phyloP scores from a whole-genome alignment of 2,329 filamentous ascomycete genomes.

The Cadophora sp. region DNA sequence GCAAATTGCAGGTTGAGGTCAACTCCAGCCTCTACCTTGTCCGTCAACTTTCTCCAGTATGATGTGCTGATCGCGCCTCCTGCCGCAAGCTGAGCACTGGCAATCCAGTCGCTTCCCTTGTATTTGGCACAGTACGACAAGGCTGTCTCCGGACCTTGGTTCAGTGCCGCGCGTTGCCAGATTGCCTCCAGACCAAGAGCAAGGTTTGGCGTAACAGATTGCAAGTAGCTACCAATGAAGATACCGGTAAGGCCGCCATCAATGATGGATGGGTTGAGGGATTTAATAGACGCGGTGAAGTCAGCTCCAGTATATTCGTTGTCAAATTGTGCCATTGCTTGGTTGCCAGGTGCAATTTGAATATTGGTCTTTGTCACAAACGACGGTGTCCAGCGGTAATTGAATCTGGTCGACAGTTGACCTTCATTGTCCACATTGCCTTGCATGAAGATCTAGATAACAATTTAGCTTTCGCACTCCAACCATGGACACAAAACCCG shows the following conservation, averaged over 20 bases:
- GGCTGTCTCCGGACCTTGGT: conserved; percentile 87
- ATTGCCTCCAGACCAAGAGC: conserved; percentile 90
- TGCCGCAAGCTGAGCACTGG: conserved; percentile 80
- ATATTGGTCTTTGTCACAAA: conserved; percentile 88
- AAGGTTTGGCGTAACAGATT: conserved; percentile 86
- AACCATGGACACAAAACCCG: not conserved
- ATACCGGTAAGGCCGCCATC: conserved; percentile 95
- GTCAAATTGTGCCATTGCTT: conserved; percentile 92
- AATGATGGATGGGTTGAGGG: conserved; percentile 91
- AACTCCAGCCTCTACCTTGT: conserved; percentile 95
- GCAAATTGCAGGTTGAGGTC: conserved; percentile 90
- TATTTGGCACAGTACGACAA: conserved; percentile 92
- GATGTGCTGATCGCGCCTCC: conserved; percentile 88
- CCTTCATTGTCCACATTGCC: conserved; percentile 95
- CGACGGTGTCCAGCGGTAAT: conserved; percentile 84
- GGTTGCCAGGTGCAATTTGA: conserved; percentile 80
- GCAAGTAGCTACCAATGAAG: conserved; percentile 93
- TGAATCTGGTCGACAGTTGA: conserved; percentile 85
- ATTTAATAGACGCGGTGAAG: conserved; percentile 92
- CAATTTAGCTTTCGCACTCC: conserved; percentile 34
- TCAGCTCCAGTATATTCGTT: conserved; percentile 94
- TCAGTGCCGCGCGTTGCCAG: conserved; percentile 87
- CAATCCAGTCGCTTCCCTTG: conserved; percentile 91
- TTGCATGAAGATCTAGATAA: conserved; percentile 84
- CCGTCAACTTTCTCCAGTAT: conserved; percentile 92